Percentiles rank a stretch among this genome's conserved stretches.
phyloP scores from a whole-genome alignment of 2,329 filamentous ascomycete genomes.

The Scopulariopsis brevicaulis region DNA sequence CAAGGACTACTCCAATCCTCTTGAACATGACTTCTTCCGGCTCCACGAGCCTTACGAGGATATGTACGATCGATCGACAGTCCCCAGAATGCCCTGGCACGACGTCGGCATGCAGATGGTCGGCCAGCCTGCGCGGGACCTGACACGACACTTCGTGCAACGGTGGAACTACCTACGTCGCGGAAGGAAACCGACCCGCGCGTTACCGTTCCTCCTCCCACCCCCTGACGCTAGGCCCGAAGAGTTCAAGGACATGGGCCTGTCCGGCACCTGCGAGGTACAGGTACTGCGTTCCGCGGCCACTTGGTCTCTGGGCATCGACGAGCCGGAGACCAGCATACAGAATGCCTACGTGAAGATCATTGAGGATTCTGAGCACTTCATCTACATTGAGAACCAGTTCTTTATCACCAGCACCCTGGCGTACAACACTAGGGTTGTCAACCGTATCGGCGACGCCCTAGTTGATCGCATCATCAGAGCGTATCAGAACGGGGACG shows the following conservation, averaged over 20 bases:
- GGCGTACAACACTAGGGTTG: slow-evolving; percentile 75
- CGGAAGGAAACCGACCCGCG: slow-evolving; percentile 83
- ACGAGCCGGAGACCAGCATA: slow-evolving; percentile 84
- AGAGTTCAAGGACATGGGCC: slow-evolving; percentile 76
- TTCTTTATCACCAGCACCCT: slow-evolving; percentile 95
- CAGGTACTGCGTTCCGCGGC: slow-evolving; percentile 87
- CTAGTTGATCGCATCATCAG: slow-evolving; percentile 84
- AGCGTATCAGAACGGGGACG: slow-evolving; percentile 71
- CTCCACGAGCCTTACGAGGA: slow-evolving; percentile 94
- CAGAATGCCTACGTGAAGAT: slow-evolving; percentile 91
- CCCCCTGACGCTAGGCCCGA: slow-evolving; percentile 82
- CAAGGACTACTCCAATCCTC: slow-evolving; percentile 95
- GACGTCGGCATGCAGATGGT: slow-evolving; percentile 97
- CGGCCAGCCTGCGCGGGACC: slow-evolving; percentile 84
- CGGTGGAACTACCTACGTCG: slow-evolving; percentile 95
- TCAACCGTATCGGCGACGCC: slow-evolving; percentile 90
- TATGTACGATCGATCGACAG: slow-evolving; percentile 88
- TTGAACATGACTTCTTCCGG: slow-evolving; percentile 89
- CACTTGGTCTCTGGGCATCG: slow-evolving; percentile 85
- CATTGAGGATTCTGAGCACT: slow-evolving; percentile 91
- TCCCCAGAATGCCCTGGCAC: slow-evolving; percentile 96
- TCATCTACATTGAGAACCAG: slow-evolving; percentile 98
- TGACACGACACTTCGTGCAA: slow-evolving; percentile 94
- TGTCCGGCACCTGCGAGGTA: slow-evolving; percentile 91
- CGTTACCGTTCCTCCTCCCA: slow-evolving; percentile 84